These are phyloP conservation scores for Fusarium sp. DNA, from an alignment of 2,329 filamentous ascomycete species.

Conservation along the genomic window DNA sequence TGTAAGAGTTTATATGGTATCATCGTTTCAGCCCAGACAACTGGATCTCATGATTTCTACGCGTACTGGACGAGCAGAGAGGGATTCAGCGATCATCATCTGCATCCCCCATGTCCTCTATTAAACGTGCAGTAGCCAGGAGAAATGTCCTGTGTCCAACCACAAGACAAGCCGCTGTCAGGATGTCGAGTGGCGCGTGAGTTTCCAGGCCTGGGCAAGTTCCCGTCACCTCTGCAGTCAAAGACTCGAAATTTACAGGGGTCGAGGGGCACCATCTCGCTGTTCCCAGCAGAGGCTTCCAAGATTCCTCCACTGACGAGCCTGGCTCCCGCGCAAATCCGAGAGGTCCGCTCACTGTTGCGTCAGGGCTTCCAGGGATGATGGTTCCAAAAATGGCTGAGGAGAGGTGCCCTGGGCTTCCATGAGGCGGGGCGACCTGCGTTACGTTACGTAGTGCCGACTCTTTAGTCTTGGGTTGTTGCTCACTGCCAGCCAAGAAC, in stretches of 20 bases:
- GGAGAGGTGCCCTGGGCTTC: neutral
- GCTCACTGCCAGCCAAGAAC: constrained; percentile 21
- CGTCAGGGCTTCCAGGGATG: constrained; percentile 29
- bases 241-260: constrained; percentile 25
- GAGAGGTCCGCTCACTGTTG: constrained; percentile 31
- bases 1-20: constrained; percentile 8
- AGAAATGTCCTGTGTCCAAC: constrained; percentile 8
- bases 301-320: constrained; percentile 20
- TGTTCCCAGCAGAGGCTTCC: constrained; percentile 11
- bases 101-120: constrained; percentile 7
- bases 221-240: neutral
- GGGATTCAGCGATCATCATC: neutral
- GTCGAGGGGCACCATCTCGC: constrained; percentile 3
- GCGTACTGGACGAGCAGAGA: neutral
- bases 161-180: constrained; percentile 17
- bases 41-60: neutral
- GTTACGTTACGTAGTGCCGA: constrained; percentile 35
- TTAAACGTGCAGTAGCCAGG: constrained; percentile 37
- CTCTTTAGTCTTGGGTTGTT: constrained; percentile 24
- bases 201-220: constrained; percentile 17
- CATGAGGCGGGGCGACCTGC: constrained; percentile 27
- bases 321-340: constrained; percentile 12
- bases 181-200: constrained; percentile 19
- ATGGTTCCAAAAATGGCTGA: constrained; percentile 25
- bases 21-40: constrained; percentile 22